Percentiles rank a stretch among this genome's conserved stretches.
phyloP scores from a whole-genome alignment of 352 stramenopile genomes.

The Blastocystis hominis region DNA sequence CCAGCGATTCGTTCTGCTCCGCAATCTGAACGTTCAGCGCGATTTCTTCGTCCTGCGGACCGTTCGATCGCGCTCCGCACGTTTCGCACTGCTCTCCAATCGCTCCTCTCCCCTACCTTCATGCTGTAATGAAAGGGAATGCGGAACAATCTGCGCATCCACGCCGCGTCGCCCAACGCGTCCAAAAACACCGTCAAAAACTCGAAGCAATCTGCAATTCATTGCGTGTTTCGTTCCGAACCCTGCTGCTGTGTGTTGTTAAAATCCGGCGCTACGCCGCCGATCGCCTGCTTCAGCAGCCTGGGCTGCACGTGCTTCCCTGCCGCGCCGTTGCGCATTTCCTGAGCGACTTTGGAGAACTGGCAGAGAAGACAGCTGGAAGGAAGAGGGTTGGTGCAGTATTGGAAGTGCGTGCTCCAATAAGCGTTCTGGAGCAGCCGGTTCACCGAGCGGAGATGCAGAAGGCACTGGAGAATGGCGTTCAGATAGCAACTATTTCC shows the following conservation, averaged over 20 bases:
- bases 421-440: neutral
- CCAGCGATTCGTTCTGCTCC: neutral
- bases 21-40: neutral
- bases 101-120: neutral
- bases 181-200: conserved; percentile 4
- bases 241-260: conserved; percentile 60
- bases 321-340: neutral
- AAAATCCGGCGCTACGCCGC: conserved; percentile 54
- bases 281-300: conserved; percentile 59
- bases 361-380: conserved; percentile 57
- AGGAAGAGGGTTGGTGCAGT: conserved; percentile 1
- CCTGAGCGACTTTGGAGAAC: conserved; percentile 57
- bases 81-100: neutral
- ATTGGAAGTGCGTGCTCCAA: neutral
- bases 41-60: neutral
- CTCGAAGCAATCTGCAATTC: conserved; percentile 20
- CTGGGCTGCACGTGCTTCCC: conserved; percentile 28
- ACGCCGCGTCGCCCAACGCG: neutral
- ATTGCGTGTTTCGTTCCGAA: neutral
- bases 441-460: conserved; percentile 59
- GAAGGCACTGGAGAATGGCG: conserved; percentile 84
- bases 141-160: neutral
- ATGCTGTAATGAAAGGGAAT: neutral
- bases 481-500: conserved; percentile 99
- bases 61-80: neutral